Base-by-base conservation (phyloP, 2,329 filamentous ascomycete genomes). In the Ascochyta lentis region DNA sequence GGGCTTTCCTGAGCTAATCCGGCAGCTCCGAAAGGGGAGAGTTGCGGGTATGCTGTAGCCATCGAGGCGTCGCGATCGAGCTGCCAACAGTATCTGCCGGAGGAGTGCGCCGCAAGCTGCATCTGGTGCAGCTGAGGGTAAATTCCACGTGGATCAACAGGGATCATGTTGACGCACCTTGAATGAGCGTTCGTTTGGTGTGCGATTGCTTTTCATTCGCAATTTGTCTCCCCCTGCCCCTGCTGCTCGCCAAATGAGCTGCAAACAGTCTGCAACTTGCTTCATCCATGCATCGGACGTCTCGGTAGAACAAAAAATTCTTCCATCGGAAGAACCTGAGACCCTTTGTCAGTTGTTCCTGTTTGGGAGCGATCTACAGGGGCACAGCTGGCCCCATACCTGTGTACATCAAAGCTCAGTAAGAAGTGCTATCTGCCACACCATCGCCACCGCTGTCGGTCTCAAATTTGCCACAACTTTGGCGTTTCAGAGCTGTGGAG, bases 141-240 rank as follows among this genome's bases (percentile, higher is more conserved):
- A 40, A 46, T 37, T 56, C 67, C 70, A 74, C 70, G 71, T 73
- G 69, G 67, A 61, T 49, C 40, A 47, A 43, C 69, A 70, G 60
- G 67, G 61, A 66, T 68, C 55, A 16, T 41, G 39, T 54, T 62
- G 53, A 61, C 61, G 43, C 42, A 59, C 56, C 58, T 57, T 50
- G 52, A 56, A 38, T 49, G 51, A 48, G 53, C 59, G 56, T 49
- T 60, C 54, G 61, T 65, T 68, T 66, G 37, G 33, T 29, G 23
- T 24, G 34, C 44, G 13, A 24, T 16, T 45, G 59, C 61, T 65
- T 67, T 60, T 61, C 55, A 65, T 68, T 65, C 65, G 64, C 60
- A 67, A 67, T 64, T 56, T 65, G 59, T 65, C 56, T 60, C 57
- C 60, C 59, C 56, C 52, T 35, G 37, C 54, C 63, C 61, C 58